Evolutionary conservation across 257 asterid species (phyloP), one percentile per base, ranked within the genome.

Genomic region (Capsicum baccatum): DNA sequence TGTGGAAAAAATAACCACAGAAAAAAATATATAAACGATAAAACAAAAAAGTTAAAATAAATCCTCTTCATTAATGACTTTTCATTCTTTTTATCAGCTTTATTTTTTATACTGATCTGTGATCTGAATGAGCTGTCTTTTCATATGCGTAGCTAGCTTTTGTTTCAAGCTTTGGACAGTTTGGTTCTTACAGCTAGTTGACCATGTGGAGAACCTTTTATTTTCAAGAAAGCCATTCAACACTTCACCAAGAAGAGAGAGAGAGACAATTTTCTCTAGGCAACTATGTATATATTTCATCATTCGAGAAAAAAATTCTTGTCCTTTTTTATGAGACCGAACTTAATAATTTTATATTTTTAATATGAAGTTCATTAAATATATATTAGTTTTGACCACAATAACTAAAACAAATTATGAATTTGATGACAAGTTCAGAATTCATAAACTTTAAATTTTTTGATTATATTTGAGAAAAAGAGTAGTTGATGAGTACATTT

Each of bases 91-190:
- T 44, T 47, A 50, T 74, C 8, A 21, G 11, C 60, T 14, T 50
- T 73, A 47, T n/a, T 8, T 8, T n/a, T 4, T 44, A 47, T 47
- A 10, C 58, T 47, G 59, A 73, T 48, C 59, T 50, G 80, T 47
- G 59, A 73, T 48, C 59, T 50, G 80, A 2, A 73, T 73, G 80
- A 73, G 80, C 48, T 73, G 42, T 26, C 21, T 48, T 74, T 50
- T 44, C 44, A 74, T 19, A 19, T 19, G 19, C 17, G 2, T 1
- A 26, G 33, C 33, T 26, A 26, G 33, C 13, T 50, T 48, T 74
- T 19, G 1, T 47, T 71, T 47, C n/a, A 47, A 47, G 17, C 35
- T 71, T 66, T 71, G n/a, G 58, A 71, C 59, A 47, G 47, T 71
- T 47, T 71, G 59, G 44, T 74, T 50, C 81, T 50, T 52, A 52